Conservation (phyloP, 345 rosid genomes). For the Isatis tinctoria region DNA sequence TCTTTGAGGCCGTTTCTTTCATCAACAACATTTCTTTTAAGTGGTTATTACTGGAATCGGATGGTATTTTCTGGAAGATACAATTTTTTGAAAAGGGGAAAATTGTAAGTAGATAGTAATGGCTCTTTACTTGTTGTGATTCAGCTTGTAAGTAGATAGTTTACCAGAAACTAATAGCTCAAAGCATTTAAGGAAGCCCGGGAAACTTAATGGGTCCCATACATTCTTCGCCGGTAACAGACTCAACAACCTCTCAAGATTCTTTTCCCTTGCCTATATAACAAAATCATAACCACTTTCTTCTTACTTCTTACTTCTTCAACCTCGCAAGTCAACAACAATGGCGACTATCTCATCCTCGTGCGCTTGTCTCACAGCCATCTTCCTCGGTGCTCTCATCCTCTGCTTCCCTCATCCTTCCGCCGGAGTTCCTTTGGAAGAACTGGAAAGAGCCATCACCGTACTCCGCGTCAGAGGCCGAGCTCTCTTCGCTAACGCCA, state of each 20-base stretch:
- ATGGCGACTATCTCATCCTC: conserved; percentile 19
- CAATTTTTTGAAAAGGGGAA: neutral
- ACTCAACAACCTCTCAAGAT: neutral
- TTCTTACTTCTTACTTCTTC: conserved; percentile 1
- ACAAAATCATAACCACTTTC: conserved; percentile 9
- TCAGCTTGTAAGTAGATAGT: neutral
- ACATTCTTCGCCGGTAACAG: conserved; percentile 1
- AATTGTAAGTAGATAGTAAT: neutral
- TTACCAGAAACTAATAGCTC: neutral
- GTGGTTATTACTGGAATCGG: neutral
- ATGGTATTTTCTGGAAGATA: neutral
- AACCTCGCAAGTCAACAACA: neutral
- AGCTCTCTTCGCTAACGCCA: conserved; percentile 50
- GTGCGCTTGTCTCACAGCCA: conserved; percentile 2
- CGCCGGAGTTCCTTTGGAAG: conserved; percentile 30
- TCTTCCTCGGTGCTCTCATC: conserved; percentile 20
- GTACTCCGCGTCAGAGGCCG: conserved; percentile 41
- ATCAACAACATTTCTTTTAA: neutral
- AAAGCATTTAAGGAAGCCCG: neutral
- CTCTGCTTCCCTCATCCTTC: conserved; percentile 24
- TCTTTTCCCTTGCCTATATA: neutral
- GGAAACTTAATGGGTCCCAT: neutral
- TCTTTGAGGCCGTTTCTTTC: neutral
- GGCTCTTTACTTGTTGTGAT: neutral
- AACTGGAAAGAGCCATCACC: conserved; percentile 37